Base-by-base conservation (phyloP, 2,329 filamentous ascomycete genomes). In the Neophaeococcomyces mojaviensis region DNA sequence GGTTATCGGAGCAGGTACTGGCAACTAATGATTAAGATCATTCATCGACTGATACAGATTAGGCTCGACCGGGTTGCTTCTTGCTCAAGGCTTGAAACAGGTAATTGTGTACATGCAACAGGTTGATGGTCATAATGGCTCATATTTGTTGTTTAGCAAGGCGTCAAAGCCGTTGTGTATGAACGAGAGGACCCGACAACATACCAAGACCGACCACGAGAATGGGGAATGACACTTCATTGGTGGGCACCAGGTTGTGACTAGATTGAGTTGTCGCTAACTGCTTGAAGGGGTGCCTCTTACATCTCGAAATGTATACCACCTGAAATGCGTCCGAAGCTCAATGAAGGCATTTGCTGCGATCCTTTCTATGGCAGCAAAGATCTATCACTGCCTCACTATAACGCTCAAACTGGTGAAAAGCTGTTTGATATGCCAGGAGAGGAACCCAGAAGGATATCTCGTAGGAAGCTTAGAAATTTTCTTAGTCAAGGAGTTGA, bases 151-250 rank as follows among this genome's bases (percentile, higher is more conserved):
- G 39, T 18, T 2, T 40, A 50, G 49, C 44, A 48, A 16, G 39
- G 46, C 35, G 42, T 50, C 31, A 20, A 35, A 20, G 31, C 28
- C 24, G 26, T 32, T 18, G 43, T 50, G 30, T 48, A 50, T 34
- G 46, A 50, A 20, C 24, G 41, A 13, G 49, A 50, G 22, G 35
- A 36, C 18, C 19, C 30, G 18, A 19, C 37, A 4, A 38, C 40
- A 13, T 48, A 48, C 10, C 39, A 10, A 18, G 45, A 39, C 15
- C 44, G 48, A n/a, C 45, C 48, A 28, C 44, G 48, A 20, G 44
- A 50, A 39, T 49, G 49, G 49, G 46, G 46, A 10, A 51, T 51
- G 49, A 42, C 41, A 12, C 16, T 50, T 9, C 48, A 50, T 30
- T 50, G 40, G 4, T 39, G 39, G 5, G 34, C 33, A 24, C 30